Conservation (phyloP, 345 rosid genomes). For the Brassica carinata region DNA sequence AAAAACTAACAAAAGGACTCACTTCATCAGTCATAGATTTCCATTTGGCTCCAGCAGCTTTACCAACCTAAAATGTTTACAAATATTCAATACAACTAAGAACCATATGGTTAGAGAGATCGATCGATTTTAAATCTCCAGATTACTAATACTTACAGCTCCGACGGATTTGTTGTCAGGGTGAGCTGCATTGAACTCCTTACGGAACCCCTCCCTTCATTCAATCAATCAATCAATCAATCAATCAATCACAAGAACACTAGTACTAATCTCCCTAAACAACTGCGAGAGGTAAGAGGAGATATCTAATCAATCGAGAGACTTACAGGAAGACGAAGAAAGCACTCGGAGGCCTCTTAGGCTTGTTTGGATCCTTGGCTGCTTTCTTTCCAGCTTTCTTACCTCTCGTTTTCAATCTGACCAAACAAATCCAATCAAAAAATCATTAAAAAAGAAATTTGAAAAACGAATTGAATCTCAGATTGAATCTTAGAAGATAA, state of each 20-base stretch:
- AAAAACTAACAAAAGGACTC: slow-evolving; percentile 19
- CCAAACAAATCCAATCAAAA: neutral
- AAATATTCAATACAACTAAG: slow-evolving; percentile 1
- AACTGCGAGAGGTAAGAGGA: too few species aligned
- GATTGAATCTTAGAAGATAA: neutral
- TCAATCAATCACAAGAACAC: neutral
- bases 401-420: slow-evolving; percentile 60
- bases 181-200: slow-evolving; percentile 60
- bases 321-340: slow-evolving; percentile 77
- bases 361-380: slow-evolving; percentile 74
- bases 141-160: slow-evolving; percentile 45
- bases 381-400: slow-evolving; percentile 51
- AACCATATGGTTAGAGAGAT: neutral
- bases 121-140: neutral
- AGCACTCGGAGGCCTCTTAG: slow-evolving; percentile 77
- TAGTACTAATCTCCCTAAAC: neutral
- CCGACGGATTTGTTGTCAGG: slow-evolving; percentile 85
- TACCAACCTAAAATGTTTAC: slow-evolving; percentile 60
- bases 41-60: slow-evolving; percentile 83
- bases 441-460: neutral
- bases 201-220: slow-evolving; percentile 73
- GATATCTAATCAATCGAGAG: neutral
- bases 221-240: too few species aligned
- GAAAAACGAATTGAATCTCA: slow-evolving; percentile 15
- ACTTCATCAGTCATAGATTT: slow-evolving; percentile 63